Evolutionary conservation across 2,329 filamentous ascomycete species (phyloP).

Genomic region (Fusarium transvaalense): DNA sequence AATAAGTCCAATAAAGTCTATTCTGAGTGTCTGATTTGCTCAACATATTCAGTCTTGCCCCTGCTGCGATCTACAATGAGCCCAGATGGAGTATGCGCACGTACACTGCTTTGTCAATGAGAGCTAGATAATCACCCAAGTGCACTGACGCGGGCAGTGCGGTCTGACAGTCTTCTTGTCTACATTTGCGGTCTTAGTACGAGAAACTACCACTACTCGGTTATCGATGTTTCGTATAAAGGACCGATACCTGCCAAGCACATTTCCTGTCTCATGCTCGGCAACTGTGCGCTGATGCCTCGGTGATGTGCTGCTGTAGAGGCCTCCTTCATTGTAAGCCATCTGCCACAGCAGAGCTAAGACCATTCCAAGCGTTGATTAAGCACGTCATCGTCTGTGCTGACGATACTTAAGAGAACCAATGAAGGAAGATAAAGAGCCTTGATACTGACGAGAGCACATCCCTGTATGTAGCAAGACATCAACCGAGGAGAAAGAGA

Average conservation of each 20-base stretch:
- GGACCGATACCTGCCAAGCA: no score
- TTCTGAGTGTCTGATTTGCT: not conserved
- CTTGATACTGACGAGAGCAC: not conserved
- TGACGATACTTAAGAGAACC: not conserved
- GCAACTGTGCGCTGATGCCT: fast-evolving
- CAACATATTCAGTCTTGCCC: not conserved
- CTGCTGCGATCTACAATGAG: not conserved
- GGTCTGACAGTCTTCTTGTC: not conserved
- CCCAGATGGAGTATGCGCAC: not conserved
- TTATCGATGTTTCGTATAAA: not conserved
- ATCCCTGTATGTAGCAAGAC: not conserved
- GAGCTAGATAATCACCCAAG: not conserved
- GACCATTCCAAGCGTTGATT: not conserved
- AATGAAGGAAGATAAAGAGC: not conserved
- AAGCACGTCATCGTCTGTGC: not conserved
- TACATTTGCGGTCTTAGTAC: not conserved
- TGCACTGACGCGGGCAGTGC: not conserved
- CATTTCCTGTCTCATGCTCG: no score
- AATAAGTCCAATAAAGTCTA: not conserved
- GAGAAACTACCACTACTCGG: not conserved
- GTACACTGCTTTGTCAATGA: not conserved
- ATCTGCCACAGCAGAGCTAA: not conserved
- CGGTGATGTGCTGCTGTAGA: not conserved
- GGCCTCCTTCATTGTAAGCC: not conserved
- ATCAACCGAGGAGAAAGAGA: not conserved